Conservation (phyloP, 768 basidiomycete species). For the Lyophyllum atratum region DNA sequence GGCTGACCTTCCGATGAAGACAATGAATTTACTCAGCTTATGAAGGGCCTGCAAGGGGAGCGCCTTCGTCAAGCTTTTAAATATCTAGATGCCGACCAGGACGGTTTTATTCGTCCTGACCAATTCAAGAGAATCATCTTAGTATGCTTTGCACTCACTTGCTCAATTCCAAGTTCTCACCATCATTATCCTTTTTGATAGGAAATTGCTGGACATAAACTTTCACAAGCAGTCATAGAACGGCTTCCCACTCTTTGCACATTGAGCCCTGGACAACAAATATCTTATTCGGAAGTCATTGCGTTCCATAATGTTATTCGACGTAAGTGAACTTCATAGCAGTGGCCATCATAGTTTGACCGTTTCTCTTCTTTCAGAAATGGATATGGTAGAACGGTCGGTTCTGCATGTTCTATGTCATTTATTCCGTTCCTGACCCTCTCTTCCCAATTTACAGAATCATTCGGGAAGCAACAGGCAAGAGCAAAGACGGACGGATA, state of each 20-base stretch:
- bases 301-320: conserved; percentile 97
- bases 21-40: conserved; percentile 96
- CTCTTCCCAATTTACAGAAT: conserved; percentile 47
- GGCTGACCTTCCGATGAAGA: conserved; percentile 43
- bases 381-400: conserved; percentile 95
- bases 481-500: conserved; percentile 94
- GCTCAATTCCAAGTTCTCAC: background rate
- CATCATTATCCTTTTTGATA: conserved; percentile 27
- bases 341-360: background rate
- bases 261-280: conserved; percentile 83
- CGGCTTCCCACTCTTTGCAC: conserved; percentile 91
- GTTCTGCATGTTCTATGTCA: conserved; percentile 17
- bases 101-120: conserved; percentile 92
- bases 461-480: conserved; percentile 86
- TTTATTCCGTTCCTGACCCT: background rate
- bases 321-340: conserved; percentile 49
- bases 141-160: conserved; percentile 46
- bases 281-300: conserved; percentile 94
- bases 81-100: conserved; percentile 84
- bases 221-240: conserved; percentile 92
- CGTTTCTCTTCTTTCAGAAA: conserved; percentile 50
- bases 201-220: conserved; percentile 97
- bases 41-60: conserved; percentile 99
- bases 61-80: conserved; percentile 95
- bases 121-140: conserved; percentile 95